These are phyloP conservation scores for Rhodamnia argentea DNA, from an alignment of 345 rosid genomes.

Conservation along the genomic window DNA sequence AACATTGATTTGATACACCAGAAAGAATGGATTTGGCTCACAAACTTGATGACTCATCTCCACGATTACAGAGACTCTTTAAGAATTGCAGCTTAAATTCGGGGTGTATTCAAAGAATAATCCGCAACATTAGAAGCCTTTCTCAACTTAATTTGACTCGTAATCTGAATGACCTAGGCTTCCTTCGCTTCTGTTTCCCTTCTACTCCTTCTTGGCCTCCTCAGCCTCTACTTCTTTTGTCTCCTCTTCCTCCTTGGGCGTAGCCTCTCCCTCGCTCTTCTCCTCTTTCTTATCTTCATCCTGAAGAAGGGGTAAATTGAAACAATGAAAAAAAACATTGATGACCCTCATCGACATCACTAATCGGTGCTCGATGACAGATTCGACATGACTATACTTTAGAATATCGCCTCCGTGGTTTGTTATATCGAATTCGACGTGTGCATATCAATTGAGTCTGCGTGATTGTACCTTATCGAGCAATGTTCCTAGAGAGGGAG, in stretches of 20 bases:
- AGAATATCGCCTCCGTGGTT: background rate
- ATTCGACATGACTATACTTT: background rate
- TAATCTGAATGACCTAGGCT: background rate
- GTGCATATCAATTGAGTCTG: background rate
- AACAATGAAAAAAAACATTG: background rate
- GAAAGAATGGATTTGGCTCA: background rate
- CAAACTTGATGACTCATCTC: background rate
- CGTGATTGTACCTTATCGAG: background rate
- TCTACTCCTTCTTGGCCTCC: background rate
- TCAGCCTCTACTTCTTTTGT: background rate
- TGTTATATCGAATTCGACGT: background rate
- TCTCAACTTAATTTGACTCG: background rate
- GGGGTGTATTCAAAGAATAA: background rate
- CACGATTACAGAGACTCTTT: background rate
- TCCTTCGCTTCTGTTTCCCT: background rate
- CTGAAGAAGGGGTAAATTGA: background rate
- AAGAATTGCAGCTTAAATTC: background rate
- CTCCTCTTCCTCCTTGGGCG: background rate
- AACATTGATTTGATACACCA: background rate
- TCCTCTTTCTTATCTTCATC: background rate
- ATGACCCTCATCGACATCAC: background rate
- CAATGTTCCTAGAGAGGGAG: conserved; percentile 1
- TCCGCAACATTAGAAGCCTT: background rate
- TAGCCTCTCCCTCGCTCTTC: background rate
- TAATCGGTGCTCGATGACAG: background rate